Base-by-base conservation (phyloP, 441 rosid genomes). In the Arabidopsis hybrid region DNA sequence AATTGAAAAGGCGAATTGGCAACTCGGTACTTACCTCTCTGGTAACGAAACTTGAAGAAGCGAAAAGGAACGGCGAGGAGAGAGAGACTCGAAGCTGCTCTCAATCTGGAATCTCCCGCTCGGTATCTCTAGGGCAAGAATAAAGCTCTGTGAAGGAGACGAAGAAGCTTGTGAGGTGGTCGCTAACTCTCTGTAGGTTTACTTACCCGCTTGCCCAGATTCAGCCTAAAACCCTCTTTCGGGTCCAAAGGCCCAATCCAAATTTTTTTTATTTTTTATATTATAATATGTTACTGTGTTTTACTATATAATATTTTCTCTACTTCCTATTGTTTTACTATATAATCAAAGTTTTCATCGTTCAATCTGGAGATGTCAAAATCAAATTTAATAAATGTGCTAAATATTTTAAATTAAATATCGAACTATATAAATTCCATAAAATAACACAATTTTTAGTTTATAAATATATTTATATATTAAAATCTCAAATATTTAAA, bases 231-330 rank as follows among this genome's bases (percentile, higher is more conserved):
- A 45, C 72, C 65, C 79, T 76, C 14, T n/a, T 50, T 40, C 49
- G 67, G 68, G 26, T 50, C 50, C 38, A 21, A 17, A 58, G 80
- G 80, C 80, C 80, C 80, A 76, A 64, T 70, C 66, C 71, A 46
- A 21, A 0, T 21, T 21, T 21, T 12, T 62, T 8, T 42, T 21
- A 8, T 32, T 43, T 62, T 21, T 21, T 21, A 21, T 21, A 21
- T 21, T 21, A 21, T 21, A 21, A 21, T 21, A 21, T 21, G 26
- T 21, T 21, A 21, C 26, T 21, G 26, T 21, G 26, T 29, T 29
- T 1, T 29, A 29, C 31, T 29, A 29, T 29, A 1, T 29, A 29
- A 29, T 29, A 1, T 29, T 29, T 21, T 62, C 4, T 31, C 4
- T 2, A 3, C 2, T 29, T 29, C 31, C 0, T 29, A 29, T 21